Conservation (phyloP, 192 early-diverging fungal species). For the Umbelopsis isabellina region DNA sequence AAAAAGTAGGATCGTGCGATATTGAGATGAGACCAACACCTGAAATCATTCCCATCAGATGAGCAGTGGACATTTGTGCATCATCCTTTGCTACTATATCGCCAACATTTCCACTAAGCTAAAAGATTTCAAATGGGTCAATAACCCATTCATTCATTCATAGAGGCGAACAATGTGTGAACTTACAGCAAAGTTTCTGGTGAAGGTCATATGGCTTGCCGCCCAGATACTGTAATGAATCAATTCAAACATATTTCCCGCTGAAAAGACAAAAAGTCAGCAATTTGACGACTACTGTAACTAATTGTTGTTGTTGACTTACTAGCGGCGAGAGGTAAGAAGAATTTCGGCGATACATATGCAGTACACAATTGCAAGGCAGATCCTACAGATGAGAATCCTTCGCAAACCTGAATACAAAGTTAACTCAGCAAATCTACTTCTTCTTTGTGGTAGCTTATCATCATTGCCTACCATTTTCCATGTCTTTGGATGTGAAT, state of each 20-base stretch:
- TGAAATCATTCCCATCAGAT: conserved; percentile 61
- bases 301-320: not conserved
- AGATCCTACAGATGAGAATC: conserved; percentile 58
- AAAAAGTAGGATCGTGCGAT: conserved; percentile 56
- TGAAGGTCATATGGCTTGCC: conserved; percentile 75
- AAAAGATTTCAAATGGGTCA: conserved; percentile 1
- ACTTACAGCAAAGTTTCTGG: conserved; percentile 63
- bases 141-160: too few species aligned
- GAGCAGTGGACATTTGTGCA: conserved; percentile 68
- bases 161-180: not conserved
- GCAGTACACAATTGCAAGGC: conserved; percentile 62
- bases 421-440: not conserved
- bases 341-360: conserved; percentile 48
- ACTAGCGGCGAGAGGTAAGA: conserved; percentile 59
- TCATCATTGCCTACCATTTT: conserved; percentile 53
- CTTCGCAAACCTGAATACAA: conserved; percentile 52
- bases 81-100: conserved; percentile 77
- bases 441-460: not conserved
- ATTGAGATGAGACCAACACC: conserved; percentile 61
- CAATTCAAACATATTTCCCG: conserved; percentile 60
- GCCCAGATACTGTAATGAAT: conserved; percentile 71
- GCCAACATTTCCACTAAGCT: conserved; percentile 69
- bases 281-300: not conserved
- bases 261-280: conserved; percentile 2
- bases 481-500: conserved; percentile 76